Evolutionary conservation across 352 stramenopile species (phyloP), one percentile per base, ranked within the genome.

Genomic region (Pythium apleroticum): DNA sequence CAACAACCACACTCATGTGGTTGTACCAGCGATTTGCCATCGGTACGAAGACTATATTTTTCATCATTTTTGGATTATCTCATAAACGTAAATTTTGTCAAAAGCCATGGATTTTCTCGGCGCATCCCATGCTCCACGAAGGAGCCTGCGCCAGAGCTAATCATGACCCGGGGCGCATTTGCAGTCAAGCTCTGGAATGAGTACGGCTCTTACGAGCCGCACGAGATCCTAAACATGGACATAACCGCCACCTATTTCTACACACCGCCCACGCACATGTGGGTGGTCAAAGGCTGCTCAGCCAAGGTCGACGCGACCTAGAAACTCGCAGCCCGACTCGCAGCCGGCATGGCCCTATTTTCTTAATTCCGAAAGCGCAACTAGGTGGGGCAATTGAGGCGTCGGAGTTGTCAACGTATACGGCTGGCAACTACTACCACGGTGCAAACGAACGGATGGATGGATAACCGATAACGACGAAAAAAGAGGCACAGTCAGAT

Each of bases 391-490:
- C 15, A 3, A 71, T 76, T 25, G 61, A 73, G 28, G 14, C n/a
- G 15, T 7, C 57, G 0, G 65, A 76, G 37, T 17, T 73, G 1
- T 31, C 46, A 1, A 39, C n/a, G 1, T 76, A 69, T 33, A 33
- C 66, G n/a, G 9, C 25, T 0, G 66, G 55, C 3, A 57, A 73
- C 25, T 43, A 27, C 19, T 71, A 71, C 28, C n/a, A 35, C 57
- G 0, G 65, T 76, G 0, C 70, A 71, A 43, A n/a, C 66, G 20
- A 73, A 76, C 35, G 66, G 48, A 5, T 73, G 66, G 61, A 71
- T 73, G 66, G 65, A 69, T 46, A n/a, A 45, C 17, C 37, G 37
- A 45, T 45, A 45, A n/a, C 37, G 37, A 45, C 37, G 37, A 45
- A 45, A 45, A 45, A 45, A 45, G 37, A 45, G 11, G 37, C 37